Percentiles rank a stretch among this genome's conserved stretches.
These are phyloP conservation scores for Magnaporthiopsis rhizophila DNA, from an alignment of 2,329 filamentous ascomycete genomes.

Conservation along the genomic window DNA sequence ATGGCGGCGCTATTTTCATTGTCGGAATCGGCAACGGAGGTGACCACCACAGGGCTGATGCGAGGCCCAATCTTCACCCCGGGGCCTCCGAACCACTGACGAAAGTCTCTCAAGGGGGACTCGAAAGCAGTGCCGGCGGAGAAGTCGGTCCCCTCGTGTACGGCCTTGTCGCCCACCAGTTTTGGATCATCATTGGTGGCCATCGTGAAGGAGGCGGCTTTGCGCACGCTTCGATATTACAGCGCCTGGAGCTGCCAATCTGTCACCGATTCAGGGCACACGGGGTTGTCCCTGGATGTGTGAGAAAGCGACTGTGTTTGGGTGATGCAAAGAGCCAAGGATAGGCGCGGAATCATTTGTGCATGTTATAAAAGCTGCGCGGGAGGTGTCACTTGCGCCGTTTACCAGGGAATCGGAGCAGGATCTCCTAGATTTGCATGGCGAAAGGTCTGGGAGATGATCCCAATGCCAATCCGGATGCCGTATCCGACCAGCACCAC, in stretches of 20 bases:
- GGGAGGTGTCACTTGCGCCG: not conserved
- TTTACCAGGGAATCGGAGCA: not conserved
- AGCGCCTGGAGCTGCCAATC: too few species aligned
- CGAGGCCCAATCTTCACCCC: constrained; percentile 40
- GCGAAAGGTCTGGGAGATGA: not conserved
- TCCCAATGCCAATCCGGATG: too few species aligned
- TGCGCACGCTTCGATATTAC: not conserved
- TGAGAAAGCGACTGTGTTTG: too few species aligned
- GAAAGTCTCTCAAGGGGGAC: constrained; percentile 4
- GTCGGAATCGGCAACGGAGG: constrained; percentile 27
- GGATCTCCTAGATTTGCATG: not conserved
- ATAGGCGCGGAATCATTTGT: too few species aligned
- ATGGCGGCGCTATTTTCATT: constrained; percentile 39
- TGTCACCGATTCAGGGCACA: too few species aligned
- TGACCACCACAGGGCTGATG: constrained; percentile 37
- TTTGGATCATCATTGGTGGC: not conserved
- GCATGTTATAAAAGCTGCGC: too few species aligned
- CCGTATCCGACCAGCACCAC: too few species aligned
- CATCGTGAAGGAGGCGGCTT: not conserved
- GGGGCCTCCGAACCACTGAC: constrained; percentile 28
- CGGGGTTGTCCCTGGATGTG: too few species aligned
- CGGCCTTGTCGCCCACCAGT: not conserved
- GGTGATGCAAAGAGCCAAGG: too few species aligned
- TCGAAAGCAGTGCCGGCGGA: not conserved
- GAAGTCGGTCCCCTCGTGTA: not conserved